Evolutionary conservation across 495 filamentous ascomycete genomes (phyloP).

Genomic region (Aspergillus incahuasiensis): DNA sequence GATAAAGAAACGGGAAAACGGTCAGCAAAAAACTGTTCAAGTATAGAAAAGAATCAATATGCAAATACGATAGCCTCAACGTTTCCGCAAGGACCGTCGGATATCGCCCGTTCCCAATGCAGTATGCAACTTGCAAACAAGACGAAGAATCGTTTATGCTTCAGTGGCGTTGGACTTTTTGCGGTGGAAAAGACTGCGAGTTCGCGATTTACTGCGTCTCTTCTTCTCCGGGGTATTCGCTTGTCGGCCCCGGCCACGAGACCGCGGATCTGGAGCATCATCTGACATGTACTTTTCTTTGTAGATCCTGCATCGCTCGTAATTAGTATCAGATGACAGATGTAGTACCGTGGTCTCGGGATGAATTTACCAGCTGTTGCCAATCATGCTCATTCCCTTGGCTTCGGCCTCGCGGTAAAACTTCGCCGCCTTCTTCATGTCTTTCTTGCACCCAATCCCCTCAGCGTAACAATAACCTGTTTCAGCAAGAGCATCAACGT

Average conservation of each 20-base stretch:
- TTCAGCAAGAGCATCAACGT: conserved; percentile 86
- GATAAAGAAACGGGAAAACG: background rate
- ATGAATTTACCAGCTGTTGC: conserved; percentile 83
- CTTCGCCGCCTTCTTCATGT: conserved; percentile 88
- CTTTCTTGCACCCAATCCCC: conserved; percentile 85
- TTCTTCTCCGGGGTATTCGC: conserved; percentile 51
- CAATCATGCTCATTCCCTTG: conserved; percentile 94
- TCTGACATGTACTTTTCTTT: conserved; percentile 89
- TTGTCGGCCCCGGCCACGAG: conserved; percentile 32
- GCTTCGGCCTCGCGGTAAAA: conserved; percentile 87
- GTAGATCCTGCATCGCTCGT: conserved; percentile 79
- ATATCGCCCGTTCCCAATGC: conserved; percentile 8
- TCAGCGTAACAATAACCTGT: conserved; percentile 85
- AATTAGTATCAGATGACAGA: conserved; percentile 9
- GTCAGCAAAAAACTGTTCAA: background rate
- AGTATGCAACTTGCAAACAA: conserved; percentile 11
- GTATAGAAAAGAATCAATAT: conserved; percentile 7
- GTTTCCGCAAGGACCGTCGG: background rate
- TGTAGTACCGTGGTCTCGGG: background rate
- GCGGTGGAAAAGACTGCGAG: conserved; percentile 62
- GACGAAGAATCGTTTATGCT: conserved; percentile 20
- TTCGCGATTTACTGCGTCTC: conserved; percentile 57
- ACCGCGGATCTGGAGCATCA: conserved; percentile 48
- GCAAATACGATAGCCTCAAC: background rate
- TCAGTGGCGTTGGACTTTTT: conserved; percentile 49